Percentiles rank a stretch among this genome's conserved stretches.
Conservation (phyloP, 768 basidiomycete species). For the Tubosaeta brunneosetosa region DNA sequence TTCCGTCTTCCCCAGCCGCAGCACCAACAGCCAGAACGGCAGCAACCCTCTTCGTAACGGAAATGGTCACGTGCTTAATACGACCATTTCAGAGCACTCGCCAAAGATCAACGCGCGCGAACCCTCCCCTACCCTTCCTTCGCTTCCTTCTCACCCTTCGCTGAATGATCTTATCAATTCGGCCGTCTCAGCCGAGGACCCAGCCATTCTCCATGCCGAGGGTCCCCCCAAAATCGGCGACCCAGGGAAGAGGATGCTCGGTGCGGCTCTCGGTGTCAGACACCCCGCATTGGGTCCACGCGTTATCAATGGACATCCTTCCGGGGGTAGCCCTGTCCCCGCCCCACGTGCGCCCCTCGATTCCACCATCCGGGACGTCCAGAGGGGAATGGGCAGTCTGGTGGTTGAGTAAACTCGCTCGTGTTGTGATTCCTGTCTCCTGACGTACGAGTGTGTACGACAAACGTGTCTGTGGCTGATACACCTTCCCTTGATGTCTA, state of each 20-base stretch:
- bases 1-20: conserved; percentile 57
- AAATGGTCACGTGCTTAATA: conserved; percentile 35
- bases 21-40: conserved; percentile 35
- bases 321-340: conserved; percentile 28
- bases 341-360: conserved; percentile 40
- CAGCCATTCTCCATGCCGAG: conserved; percentile 53
- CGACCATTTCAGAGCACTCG: conserved; percentile 50
- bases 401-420: conserved; percentile 57
- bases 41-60: conserved; percentile 24
- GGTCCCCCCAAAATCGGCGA: conserved; percentile 82
- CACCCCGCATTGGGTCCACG: conserved; percentile 71
- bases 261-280: conserved; percentile 77
- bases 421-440: conserved; percentile 10
- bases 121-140: conserved; percentile 79
- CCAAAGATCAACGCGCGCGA: conserved; percentile 49
- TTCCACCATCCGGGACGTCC: conserved; percentile 60
- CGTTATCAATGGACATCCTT: conserved; percentile 39
- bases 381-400: conserved; percentile 72
- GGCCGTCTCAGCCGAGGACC: conserved; percentile 54
- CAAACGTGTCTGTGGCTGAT: conserved; percentile 19
- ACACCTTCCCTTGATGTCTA: conserved; percentile 16
- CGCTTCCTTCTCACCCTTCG: conserved; percentile 76
- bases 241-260: conserved; percentile 86
- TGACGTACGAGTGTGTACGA: conserved; percentile 19
- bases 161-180: conserved; percentile 81